phyloP scores from a whole-genome alignment of 176 grass and related monocot species.

The Ensete ventricosum region DNA sequence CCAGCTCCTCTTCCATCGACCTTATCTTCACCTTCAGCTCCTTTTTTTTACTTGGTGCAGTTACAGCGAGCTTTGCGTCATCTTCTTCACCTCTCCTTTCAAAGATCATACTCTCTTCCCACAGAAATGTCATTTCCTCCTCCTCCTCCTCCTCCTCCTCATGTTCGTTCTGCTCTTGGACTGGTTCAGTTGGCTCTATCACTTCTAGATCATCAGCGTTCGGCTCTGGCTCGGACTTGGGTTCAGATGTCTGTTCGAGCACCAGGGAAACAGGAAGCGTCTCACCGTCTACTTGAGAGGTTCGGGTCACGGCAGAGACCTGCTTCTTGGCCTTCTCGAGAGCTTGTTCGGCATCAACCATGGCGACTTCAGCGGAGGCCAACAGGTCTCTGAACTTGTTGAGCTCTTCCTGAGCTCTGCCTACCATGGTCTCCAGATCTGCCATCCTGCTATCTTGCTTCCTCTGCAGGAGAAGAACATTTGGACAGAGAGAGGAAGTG shows the following conservation, averaged over 20 bases:
- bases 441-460: conserved; percentile 38
- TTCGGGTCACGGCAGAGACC: background rate
- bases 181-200: conserved; percentile 4
- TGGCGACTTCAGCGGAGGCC: conserved; percentile 39
- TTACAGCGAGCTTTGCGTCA: background rate
- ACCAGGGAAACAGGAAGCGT: background rate
- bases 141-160: conserved; percentile 13
- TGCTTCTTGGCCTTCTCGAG: conserved; percentile 59
- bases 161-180: conserved; percentile 27
- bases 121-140: conserved; percentile 16
- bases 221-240: background rate
- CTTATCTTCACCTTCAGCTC: background rate
- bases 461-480: conserved; percentile 29
- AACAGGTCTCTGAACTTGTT: conserved; percentile 47
- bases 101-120: conserved; percentile 32
- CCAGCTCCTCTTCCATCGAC: conserved; percentile 21
- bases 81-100: conserved; percentile 23
- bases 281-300: background rate
- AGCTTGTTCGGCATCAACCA: conserved; percentile 53
- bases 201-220: background rate
- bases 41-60: conserved; percentile 5
- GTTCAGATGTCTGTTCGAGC: background rate
- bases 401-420: conserved; percentile 49
- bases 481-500: background rate
- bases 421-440: conserved; percentile 59